phyloP scores from a whole-genome alignment of 148 eudicot species.

The Arctostaphylos glauca region DNA sequence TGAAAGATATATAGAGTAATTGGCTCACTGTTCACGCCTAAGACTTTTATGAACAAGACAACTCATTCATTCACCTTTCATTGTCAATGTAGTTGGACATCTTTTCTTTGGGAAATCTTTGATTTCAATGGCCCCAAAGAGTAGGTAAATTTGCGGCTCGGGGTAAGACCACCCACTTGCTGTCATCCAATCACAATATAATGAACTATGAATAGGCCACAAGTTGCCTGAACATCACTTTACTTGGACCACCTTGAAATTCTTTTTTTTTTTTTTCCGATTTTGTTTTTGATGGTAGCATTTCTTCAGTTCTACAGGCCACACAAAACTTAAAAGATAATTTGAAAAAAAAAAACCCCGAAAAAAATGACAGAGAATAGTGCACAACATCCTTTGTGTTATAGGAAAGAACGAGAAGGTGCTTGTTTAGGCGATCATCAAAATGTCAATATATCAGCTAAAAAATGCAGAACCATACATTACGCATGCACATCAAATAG shows the following conservation, averaged over 20 bases:
- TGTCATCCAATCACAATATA: too few species aligned
- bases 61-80: background rate
- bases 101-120: background rate
- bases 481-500: too few species aligned
- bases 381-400: too few species aligned
- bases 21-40: constrained; percentile 15
- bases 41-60: background rate
- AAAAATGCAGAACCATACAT: too few species aligned
- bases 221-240: background rate
- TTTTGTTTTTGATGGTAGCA: background rate
- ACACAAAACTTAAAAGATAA: background rate
- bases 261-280: background rate
- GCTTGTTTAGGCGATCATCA: too few species aligned
- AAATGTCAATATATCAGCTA: too few species aligned
- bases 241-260: background rate
- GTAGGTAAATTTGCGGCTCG: background rate
- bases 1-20: constrained; percentile 15
- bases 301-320: background rate
- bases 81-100: constrained; percentile 10
- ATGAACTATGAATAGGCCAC: background rate
- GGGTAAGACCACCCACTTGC: background rate
- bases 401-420: too few species aligned
- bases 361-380: too few species aligned
- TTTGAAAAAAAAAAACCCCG: too few species aligned
- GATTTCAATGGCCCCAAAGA: too few species aligned